A percentile compares a stretch with the other conserved stretches of the same genome.
Conservation (phyloP, 192 early-diverging fungal genomes). For the Entomortierella lignicola region DNA sequence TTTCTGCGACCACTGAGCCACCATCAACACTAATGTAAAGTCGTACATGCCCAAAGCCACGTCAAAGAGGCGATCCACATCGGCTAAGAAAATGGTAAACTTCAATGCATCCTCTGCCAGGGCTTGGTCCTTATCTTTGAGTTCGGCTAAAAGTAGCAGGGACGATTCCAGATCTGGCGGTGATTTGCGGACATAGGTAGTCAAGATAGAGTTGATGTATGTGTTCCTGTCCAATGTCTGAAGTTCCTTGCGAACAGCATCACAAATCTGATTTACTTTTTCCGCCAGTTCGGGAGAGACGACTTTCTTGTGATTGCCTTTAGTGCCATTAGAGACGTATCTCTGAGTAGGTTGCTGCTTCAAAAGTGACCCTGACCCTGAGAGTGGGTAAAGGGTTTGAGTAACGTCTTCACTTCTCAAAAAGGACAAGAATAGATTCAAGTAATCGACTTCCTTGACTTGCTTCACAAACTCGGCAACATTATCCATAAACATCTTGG, state of each 20-base stretch:
- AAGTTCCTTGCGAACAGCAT: conserved; percentile 71
- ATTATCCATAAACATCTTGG: conserved; percentile 74
- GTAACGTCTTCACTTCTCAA: conserved; percentile 88
- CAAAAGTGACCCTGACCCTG: conserved; percentile 14
- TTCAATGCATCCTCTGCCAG: conserved; percentile 88
- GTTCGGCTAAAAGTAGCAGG: conserved; percentile 71
- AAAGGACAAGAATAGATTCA: conserved; percentile 91
- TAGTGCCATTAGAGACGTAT: conserved; percentile 10
- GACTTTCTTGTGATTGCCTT: conserved; percentile 4
- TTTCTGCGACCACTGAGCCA: conserved; percentile 97
- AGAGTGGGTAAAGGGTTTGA: conserved; percentile 78
- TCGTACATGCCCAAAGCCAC: conserved; percentile 96
- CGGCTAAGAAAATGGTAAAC: conserved; percentile 91
- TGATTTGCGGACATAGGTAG: conserved; percentile 81
- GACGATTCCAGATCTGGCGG: conserved; percentile 89
- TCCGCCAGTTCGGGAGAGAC: conserved; percentile 31
- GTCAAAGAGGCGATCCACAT: conserved; percentile 89
- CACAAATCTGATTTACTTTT: conserved; percentile 86
- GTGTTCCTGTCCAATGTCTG: conserved; percentile 57
- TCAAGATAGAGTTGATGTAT: conserved; percentile 86
- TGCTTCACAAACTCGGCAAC: conserved; percentile 79
- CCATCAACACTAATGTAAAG: conserved; percentile 90
- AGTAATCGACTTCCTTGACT: conserved; percentile 82
- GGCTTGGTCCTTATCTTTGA: conserved; percentile 68
- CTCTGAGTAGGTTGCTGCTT: conserved; percentile 6